Evolutionary conservation across 805 yeast species (phyloP).

Genomic region (Metschnikowia sp.): DNA sequence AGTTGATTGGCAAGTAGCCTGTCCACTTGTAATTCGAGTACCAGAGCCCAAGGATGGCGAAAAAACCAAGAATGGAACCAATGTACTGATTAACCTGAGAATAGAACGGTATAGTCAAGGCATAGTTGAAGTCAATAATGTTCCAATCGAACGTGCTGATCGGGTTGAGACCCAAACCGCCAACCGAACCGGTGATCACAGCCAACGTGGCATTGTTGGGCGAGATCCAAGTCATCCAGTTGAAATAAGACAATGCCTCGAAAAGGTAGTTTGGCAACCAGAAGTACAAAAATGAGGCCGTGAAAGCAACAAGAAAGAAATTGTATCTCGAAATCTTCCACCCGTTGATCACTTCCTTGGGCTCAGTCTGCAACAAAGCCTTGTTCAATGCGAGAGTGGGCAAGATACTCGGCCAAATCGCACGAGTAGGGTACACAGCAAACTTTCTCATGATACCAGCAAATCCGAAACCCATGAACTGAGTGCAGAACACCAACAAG

Average conservation of each 20-base stretch:
- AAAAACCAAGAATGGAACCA: conserved; percentile 24
- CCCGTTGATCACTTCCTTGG: conserved; percentile 51
- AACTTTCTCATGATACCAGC: conserved; percentile 62
- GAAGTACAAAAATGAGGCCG: conserved; percentile 3
- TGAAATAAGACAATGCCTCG: conserved; percentile 55
- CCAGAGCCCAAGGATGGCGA: conserved; percentile 26
- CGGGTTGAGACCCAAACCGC: conserved; percentile 66
- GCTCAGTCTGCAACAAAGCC: conserved; percentile 50
- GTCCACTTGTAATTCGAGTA: conserved; percentile 29
- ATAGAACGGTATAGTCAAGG: conserved; percentile 43
- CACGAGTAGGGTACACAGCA: conserved; percentile 58
- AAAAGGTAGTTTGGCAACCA: conserved; percentile 40
- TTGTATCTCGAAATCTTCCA: conserved; percentile 44
- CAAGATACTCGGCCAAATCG: conserved; percentile 69
- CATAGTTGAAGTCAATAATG: conserved; percentile 50
- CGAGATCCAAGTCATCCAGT: conserved; percentile 65
- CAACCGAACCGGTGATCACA: conserved; percentile 57
- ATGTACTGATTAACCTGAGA: conserved; percentile 22
- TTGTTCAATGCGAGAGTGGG: conserved; percentile 57
- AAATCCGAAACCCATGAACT: conserved; percentile 62
- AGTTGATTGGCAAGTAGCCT: conserved; percentile 26
- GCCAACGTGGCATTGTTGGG: conserved; percentile 56
- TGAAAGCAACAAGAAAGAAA: conserved; percentile 1
- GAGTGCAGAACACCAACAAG: conserved; percentile 51
- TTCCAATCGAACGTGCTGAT: conserved; percentile 70